A percentile compares a stretch with the other conserved stretches of the same genome.
Conservation (phyloP, 371 early-diverging fungal genomes). For the Apophysomyces variabilis region DNA sequence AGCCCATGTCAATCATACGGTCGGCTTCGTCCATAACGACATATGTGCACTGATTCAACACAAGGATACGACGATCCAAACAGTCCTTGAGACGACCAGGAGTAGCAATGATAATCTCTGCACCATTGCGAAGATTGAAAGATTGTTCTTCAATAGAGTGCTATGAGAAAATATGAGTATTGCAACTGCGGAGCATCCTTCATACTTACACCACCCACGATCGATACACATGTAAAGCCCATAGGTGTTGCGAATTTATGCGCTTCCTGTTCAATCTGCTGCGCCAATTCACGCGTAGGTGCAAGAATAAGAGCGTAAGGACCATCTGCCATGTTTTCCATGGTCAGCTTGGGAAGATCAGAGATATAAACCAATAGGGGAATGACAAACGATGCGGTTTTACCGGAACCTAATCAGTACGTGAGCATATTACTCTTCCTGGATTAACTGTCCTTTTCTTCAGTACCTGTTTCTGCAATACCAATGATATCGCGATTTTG, state of each 20-base stretch:
- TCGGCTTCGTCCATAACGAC: constrained; percentile 99
- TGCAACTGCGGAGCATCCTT: not conserved
- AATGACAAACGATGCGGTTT: constrained; percentile 97
- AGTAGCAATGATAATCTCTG: constrained; percentile 96
- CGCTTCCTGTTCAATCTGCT: constrained; percentile 92
- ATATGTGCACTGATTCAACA: constrained; percentile 84
- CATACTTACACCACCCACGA: constrained; percentile 87
- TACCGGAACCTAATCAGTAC: constrained; percentile 73
- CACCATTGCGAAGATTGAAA: constrained; percentile 83
- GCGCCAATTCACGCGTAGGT: constrained; percentile 97
- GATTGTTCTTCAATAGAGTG: constrained; percentile 89
- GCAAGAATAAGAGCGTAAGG: constrained; percentile 94
- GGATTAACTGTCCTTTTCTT: not conserved
- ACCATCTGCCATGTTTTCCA: constrained; percentile 79
- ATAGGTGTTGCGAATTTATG: constrained; percentile 84
- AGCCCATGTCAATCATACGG: constrained; percentile 98
- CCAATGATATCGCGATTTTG: constrained; percentile 96
- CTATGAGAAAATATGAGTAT: constrained; percentile 21
- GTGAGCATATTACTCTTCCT: not conserved
- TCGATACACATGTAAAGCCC: constrained; percentile 84
- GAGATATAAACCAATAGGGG: constrained; percentile 93
- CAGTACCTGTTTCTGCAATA: constrained; percentile 95
- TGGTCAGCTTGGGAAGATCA: constrained; percentile 74
- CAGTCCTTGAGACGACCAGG: constrained; percentile 96
- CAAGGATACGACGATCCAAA: constrained; percentile 82